Base-by-base conservation (phyloP, 106 monocot species). In the Triglochin maritima region DNA sequence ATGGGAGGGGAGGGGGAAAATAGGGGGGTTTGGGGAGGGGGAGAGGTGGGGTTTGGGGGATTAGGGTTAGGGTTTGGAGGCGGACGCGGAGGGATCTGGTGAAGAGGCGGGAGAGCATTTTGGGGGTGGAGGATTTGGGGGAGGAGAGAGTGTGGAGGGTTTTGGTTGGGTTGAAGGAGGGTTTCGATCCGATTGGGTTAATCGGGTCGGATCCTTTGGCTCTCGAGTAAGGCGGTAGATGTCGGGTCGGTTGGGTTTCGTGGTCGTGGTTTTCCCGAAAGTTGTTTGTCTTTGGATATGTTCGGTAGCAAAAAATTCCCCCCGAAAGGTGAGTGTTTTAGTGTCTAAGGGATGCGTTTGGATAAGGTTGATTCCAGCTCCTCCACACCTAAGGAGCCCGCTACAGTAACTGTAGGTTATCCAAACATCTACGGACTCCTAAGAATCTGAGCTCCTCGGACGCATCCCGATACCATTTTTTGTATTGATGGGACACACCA, bases 31-130 rank as follows among this genome's bases (percentile, higher is more conserved):
- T 3, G 47, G n/a, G 12, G 42, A 15, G 42, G 17, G 57, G 56
- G 57, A n/a, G 42, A n/a, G 15, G 10, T 29, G 43, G 54, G 56
- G 13, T 29, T 8, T 43, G 17, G 44, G 50, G 47, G 45, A n/a
- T 15, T 3, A 69, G 57, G 69, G 69, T 45, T 46, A 69, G 11
- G n/a, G 69, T 44, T 5, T 44, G 41, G 6, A 29, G 69, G n/a
- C 46, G 69, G 57, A 58, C 57, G 43, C 44, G 55, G 57, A 69
- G 69, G 42, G 57, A 50, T 12, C 46, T 45, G 46, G 69, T 57
- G 45, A 69, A 57, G 14, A 57, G 4, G 56, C 69, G 69, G 46
- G 69, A 69, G 69, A 69, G 69, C 69, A 69, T 69, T 56, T 69
- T 69, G 6, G 48, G 14, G 17, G 65, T 12, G 41, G 53, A 3